Evolutionary conservation across 352 stramenopile species (phyloP).

Genomic region (Globisporangium uncinulatum): DNA sequence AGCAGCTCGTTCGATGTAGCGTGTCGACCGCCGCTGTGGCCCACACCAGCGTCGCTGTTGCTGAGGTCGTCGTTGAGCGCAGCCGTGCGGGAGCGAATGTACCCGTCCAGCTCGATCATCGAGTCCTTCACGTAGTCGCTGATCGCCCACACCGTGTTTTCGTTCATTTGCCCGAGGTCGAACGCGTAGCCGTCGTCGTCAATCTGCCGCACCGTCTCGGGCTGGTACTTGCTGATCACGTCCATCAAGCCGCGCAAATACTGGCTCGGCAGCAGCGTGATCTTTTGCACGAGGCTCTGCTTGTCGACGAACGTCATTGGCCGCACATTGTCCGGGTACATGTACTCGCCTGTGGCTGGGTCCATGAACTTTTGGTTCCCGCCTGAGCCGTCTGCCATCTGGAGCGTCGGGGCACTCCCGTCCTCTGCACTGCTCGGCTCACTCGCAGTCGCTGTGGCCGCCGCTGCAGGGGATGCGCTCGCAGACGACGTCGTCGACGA

Average conservation of each 20-base stretch:
- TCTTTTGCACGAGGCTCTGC: slow-evolving; percentile 80
- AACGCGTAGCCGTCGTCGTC: slow-evolving; percentile 87
- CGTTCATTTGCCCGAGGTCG: slow-evolving; percentile 83
- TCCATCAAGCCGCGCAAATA: slow-evolving; percentile 83
- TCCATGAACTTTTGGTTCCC: slow-evolving; percentile 72
- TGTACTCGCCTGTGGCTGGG: slow-evolving; percentile 63
- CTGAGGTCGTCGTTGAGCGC: slow-evolving; percentile 18
- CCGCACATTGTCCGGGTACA: slow-evolving; percentile 82
- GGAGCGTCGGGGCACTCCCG: slow-evolving; percentile 15
- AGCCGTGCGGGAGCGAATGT: slow-evolving; percentile 68
- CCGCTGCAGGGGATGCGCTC: slow-evolving; percentile 3
- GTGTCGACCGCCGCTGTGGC: slow-evolving; percentile 4
- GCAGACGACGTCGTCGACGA: slow-evolving; percentile 2
- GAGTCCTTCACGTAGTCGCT: slow-evolving; percentile 85
- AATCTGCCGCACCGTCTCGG: slow-evolving; percentile 79
- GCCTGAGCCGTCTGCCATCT: slow-evolving; percentile 46
- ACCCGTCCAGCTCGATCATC: slow-evolving; percentile 81
- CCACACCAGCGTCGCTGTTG: slow-evolving; percentile 4
- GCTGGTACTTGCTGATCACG: slow-evolving; percentile 87
- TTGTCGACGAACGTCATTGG: slow-evolving; percentile 85
- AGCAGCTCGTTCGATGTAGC: slow-evolving; percentile 19
- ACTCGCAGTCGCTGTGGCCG: background rate
- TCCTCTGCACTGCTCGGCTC: slow-evolving; percentile 17
- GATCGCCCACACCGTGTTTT: slow-evolving; percentile 86
- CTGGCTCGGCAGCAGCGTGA: slow-evolving; percentile 79